Conservation (phyloP, 176 grass and related monocot species). For the Cocos nucifera region DNA sequence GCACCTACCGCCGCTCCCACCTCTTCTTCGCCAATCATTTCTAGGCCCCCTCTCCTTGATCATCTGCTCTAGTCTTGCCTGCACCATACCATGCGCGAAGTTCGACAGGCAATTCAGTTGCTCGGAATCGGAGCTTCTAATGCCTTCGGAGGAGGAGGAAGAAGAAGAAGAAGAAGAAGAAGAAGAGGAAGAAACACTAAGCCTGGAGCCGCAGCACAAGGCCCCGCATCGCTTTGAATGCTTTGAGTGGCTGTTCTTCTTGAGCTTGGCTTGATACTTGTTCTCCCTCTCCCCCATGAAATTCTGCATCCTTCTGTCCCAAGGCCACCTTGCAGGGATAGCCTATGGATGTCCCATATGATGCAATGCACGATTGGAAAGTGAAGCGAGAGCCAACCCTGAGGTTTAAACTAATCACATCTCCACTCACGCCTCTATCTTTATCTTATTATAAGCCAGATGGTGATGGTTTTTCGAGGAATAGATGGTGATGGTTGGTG, state of each 20-base stretch:
- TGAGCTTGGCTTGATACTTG: constrained; percentile 2
- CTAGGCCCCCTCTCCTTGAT: constrained; percentile 15
- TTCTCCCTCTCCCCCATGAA: too few relatives aligned
- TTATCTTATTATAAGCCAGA: too few relatives aligned
- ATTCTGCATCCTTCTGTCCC: too few relatives aligned
- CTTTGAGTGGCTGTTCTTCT: constrained; percentile 35
- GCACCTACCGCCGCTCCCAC: constrained; percentile 3
- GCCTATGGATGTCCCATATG: too few relatives aligned
- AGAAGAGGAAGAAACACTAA: constrained; percentile 13
- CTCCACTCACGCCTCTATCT: too few relatives aligned
- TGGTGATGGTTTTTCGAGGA: too few relatives aligned
- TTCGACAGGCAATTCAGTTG: constrained; percentile 29
- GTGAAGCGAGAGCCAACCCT: too few relatives aligned
- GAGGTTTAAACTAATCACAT: too few relatives aligned
- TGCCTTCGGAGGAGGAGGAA: constrained; percentile 16
- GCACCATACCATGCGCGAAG: constrained; percentile 57
- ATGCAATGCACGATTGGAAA: too few relatives aligned
- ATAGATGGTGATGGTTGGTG: too few relatives aligned
- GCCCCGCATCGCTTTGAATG: constrained; percentile 6
- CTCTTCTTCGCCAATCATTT: neutral
- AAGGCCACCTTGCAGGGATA: too few relatives aligned
- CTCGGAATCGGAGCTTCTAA: constrained; percentile 14
- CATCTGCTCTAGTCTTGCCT: constrained; percentile 57
- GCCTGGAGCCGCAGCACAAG: neutral
- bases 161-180: constrained; percentile 22